Conservation (phyloP, 768 basidiomycete genomes). For the Mycena venus region DNA sequence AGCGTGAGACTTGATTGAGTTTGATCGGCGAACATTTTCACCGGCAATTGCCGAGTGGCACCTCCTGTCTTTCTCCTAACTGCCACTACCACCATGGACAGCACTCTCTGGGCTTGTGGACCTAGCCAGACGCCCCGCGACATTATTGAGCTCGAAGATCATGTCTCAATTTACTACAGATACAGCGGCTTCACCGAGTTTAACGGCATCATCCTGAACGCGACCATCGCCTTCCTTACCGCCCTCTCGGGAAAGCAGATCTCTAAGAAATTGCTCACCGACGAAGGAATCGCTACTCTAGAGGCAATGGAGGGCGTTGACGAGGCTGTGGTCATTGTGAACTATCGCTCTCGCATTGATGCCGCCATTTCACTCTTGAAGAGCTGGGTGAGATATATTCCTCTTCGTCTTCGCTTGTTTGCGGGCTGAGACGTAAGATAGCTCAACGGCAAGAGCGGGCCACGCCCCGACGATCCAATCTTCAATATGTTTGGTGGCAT, state of each 20-base stretch:
- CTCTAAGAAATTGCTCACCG: slow-evolving; percentile 13
- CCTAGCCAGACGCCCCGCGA: background rate
- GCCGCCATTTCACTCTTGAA: slow-evolving; percentile 10
- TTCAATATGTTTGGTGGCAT: background rate
- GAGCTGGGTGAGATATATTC: slow-evolving; percentile 9
- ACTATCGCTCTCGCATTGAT: slow-evolving; percentile 27
- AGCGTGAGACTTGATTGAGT: no score
- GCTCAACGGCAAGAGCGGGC: background rate
- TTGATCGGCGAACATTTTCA: no score
- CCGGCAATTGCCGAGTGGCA: background rate
- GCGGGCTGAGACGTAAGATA: background rate
- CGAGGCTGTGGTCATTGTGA: slow-evolving; percentile 9
- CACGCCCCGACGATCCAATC: background rate
- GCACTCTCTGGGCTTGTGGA: slow-evolving; percentile 10
- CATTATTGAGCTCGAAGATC: background rate
- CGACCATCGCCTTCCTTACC: slow-evolving; percentile 20
- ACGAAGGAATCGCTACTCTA: slow-evolving; percentile 7
- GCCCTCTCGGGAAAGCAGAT: slow-evolving; percentile 17
- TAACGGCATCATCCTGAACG: slow-evolving; percentile 20
- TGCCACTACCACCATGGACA: slow-evolving; percentile 9
- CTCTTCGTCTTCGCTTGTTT: background rate
- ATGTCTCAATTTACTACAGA: background rate
- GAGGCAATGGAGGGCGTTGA: background rate
- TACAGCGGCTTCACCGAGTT: background rate
- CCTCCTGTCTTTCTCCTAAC: slow-evolving; percentile 6